Evolutionary conservation across 1,139 yeast species (phyloP).

Genomic region (Dujonia santamariae): DNA sequence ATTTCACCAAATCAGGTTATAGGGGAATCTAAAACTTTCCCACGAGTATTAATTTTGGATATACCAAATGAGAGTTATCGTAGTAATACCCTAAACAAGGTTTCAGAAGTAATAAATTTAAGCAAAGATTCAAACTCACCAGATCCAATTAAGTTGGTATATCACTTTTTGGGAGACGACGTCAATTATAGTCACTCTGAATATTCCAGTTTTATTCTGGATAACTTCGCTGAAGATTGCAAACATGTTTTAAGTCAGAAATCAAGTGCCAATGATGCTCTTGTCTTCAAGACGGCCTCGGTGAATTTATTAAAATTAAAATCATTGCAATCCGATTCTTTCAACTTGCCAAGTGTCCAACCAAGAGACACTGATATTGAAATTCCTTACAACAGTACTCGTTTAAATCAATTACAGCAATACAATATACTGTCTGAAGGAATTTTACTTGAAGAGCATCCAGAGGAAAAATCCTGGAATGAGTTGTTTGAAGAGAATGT

Average conservation of each 20-base stretch:
- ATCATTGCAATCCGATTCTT: slow-evolving; percentile 48
- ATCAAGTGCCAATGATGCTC: slow-evolving; percentile 55
- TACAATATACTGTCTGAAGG: slow-evolving; percentile 25
- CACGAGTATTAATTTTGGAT: slow-evolving; percentile 67
- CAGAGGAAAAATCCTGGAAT: slow-evolving; percentile 31
- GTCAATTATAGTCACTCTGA: slow-evolving; percentile 48
- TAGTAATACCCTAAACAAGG: slow-evolving; percentile 34
- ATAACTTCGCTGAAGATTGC: slow-evolving; percentile 47
- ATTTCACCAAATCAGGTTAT: slow-evolving; percentile 73
- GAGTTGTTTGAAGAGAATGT: slow-evolving; percentile 42
- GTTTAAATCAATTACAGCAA: slow-evolving; percentile 31
- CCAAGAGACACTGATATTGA: not conserved
- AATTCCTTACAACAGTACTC: not conserved
- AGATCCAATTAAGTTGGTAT: slow-evolving; percentile 44
- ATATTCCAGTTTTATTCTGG: slow-evolving; percentile 46
- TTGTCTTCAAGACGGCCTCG: slow-evolving; percentile 58
- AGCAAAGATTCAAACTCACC: not conserved
- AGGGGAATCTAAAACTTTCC: slow-evolving; percentile 56
- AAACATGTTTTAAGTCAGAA: slow-evolving; percentile 72
- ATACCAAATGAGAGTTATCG: slow-evolving; percentile 60
- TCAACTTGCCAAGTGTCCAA: slow-evolving; percentile 42
- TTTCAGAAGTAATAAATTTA: slow-evolving; percentile 22
- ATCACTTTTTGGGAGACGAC: slow-evolving; percentile 70
- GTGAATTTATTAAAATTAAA: slow-evolving; percentile 55
- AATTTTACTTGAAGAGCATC: slow-evolving; percentile 18